Percentiles rank a stretch among this genome's conserved stretches.
These are phyloP conservation scores for Lactuca saligna DNA, from an alignment of 129 eudicot species.

Conservation along the genomic window DNA sequence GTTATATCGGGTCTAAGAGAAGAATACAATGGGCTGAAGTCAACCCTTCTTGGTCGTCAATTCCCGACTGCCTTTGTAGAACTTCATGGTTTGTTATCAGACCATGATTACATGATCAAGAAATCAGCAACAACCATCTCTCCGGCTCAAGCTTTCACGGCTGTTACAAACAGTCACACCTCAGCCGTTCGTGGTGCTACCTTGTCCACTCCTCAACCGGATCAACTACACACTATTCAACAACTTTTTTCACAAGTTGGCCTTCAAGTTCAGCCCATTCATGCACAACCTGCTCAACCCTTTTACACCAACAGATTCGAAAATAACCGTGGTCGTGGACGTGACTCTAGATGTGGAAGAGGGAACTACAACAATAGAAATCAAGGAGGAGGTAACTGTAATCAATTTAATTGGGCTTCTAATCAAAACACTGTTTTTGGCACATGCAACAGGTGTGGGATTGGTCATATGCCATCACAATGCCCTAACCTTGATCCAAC, in stretches of 20 bases:
- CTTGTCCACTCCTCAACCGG: neutral
- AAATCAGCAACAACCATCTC: neutral
- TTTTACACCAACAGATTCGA: neutral
- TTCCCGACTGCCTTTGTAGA: neutral
- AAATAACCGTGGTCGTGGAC: neutral
- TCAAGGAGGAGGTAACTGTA: neutral
- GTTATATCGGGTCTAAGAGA: neutral
- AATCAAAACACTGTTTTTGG: no score
- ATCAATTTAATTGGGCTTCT: neutral
- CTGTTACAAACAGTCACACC: no score
- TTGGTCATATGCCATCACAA: neutral
- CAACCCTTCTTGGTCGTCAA: neutral
- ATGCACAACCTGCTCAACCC: neutral
- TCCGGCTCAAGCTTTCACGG: no score
- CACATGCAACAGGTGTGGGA: neutral
- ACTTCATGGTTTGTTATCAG: neutral
- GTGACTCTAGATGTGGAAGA: no score
- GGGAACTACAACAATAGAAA: neutral
- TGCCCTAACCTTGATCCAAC: conserved; percentile 2
- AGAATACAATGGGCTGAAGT: conserved; percentile 1
- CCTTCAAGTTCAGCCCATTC: neutral
- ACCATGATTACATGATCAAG: neutral
- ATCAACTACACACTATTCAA: neutral
- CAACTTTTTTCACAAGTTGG: neutral
- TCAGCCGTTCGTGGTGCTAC: no score